These are phyloP conservation scores for Pleomassaria siparia DNA, from an alignment of 2,329 filamentous ascomycete genomes.

Conservation along the genomic window DNA sequence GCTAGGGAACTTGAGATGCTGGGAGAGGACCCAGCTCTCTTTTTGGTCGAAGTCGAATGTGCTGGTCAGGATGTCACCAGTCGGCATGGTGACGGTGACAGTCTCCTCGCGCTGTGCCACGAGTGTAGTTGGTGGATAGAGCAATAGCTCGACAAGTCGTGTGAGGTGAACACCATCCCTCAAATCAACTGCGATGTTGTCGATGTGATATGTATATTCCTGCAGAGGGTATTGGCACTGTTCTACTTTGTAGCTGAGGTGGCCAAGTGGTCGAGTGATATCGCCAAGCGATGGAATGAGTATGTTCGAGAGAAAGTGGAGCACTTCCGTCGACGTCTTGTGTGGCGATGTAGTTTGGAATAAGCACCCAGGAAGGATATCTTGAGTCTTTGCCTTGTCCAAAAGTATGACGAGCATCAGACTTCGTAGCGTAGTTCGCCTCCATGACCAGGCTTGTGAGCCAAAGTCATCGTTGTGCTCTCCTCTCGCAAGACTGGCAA, in stretches of 20 bases:
- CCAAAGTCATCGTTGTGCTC: conserved; percentile 44
- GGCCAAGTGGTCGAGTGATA: conserved; percentile 55
- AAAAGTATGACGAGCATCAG: conserved; percentile 63
- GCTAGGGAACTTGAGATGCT: conserved; percentile 61
- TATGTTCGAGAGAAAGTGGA: conserved; percentile 55
- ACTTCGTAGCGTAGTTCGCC: conserved; percentile 59
- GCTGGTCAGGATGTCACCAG: conserved; percentile 47
- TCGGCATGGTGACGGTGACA: conserved; percentile 50
- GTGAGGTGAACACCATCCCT: conserved; percentile 63
- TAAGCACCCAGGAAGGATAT: conserved; percentile 46
- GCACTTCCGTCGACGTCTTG: conserved; percentile 59
- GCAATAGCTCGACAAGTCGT: conserved; percentile 59
- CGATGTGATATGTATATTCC: conserved; percentile 60
- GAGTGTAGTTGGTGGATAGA: conserved; percentile 47
- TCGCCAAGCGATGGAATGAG: conserved; percentile 62
- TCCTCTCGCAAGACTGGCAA: conserved; percentile 41
- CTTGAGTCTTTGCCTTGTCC: conserved; percentile 54
- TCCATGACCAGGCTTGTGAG: conserved; percentile 52
- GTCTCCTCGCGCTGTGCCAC: conserved; percentile 39
- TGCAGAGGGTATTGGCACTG: conserved; percentile 60
- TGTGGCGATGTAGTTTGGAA: conserved; percentile 55
- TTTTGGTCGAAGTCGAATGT: conserved; percentile 33
- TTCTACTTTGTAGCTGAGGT: conserved; percentile 58
- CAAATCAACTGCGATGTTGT: conserved; percentile 63
- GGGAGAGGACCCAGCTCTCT: conserved; percentile 53